phyloP scores from a whole-genome alignment of 441 rosid species.

The Hura crepitans region DNA sequence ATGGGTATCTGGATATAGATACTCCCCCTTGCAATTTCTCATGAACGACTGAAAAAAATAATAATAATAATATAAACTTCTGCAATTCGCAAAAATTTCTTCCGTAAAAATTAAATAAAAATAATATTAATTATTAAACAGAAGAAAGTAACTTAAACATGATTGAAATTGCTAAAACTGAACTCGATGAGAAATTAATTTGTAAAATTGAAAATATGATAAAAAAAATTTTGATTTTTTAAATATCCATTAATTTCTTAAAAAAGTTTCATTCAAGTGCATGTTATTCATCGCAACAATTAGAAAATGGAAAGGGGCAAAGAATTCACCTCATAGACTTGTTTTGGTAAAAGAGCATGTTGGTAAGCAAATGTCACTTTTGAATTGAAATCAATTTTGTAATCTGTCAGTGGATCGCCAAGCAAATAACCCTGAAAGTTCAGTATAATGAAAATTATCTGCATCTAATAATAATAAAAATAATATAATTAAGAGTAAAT shows the following conservation, averaged over 20 bases:
- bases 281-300: too few species aligned
- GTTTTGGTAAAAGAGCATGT: background rate
- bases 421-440: constrained; percentile 10
- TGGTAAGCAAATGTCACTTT: background rate
- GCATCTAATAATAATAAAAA: too few species aligned
- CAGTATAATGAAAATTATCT: background rate
- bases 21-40: constrained; percentile 19
- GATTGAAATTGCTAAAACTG: too few species aligned
- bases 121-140: too few species aligned
- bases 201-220: too few species aligned
- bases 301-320: background rate
- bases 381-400: constrained; percentile 7
- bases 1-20: constrained; percentile 5
- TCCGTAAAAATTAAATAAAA: too few species aligned
- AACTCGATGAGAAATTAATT: too few species aligned
- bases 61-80: background rate
- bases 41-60: constrained; percentile 6
- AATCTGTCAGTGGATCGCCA: constrained; percentile 8
- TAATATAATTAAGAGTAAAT: background rate
- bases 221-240: too few species aligned
- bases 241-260: too few species aligned
- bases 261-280: too few species aligned
- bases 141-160: too few species aligned
- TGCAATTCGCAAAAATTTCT: too few species aligned
- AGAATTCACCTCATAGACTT: background rate